Conservation (phyloP, 2,329 filamentous ascomycete genomes). For the Onygenales sp. region DNA sequence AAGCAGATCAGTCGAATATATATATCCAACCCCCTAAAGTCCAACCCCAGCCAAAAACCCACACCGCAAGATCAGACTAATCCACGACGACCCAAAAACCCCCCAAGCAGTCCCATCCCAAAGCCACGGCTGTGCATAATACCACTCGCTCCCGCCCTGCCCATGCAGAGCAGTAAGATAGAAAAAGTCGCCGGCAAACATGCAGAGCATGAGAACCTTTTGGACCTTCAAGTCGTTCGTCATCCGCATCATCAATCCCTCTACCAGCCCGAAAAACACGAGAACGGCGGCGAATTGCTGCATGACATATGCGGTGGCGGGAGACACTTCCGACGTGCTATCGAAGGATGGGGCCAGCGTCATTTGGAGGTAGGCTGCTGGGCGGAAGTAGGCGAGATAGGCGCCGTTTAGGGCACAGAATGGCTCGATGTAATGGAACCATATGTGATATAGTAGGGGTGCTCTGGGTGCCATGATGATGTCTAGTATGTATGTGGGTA, state of each 20-base stretch:
- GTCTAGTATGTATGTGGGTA: background rate
- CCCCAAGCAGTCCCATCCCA: slow-evolving; percentile 1
- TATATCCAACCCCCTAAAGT: background rate
- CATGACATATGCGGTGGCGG: background rate
- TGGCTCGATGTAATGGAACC: background rate
- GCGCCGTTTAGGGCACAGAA: background rate
- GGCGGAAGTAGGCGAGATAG: background rate
- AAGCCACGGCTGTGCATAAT: background rate
- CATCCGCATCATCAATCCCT: background rate
- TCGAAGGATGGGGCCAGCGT: background rate
- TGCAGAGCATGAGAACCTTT: background rate
- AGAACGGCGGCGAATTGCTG: background rate
- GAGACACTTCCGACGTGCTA: background rate
- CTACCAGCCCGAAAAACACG: background rate
- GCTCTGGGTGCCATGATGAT: background rate
- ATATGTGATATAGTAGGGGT: background rate
- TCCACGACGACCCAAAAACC: background rate
- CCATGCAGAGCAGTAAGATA: background rate
- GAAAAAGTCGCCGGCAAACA: background rate
- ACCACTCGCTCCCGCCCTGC: background rate
- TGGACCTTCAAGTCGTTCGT: background rate
- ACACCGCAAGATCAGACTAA: background rate
- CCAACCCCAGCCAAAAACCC: background rate
- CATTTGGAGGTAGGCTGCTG: background rate
- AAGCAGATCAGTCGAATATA: too few species aligned